Evolutionary conservation across 768 basidiomycete species (phyloP).

Genomic region (Boletales sp.): DNA sequence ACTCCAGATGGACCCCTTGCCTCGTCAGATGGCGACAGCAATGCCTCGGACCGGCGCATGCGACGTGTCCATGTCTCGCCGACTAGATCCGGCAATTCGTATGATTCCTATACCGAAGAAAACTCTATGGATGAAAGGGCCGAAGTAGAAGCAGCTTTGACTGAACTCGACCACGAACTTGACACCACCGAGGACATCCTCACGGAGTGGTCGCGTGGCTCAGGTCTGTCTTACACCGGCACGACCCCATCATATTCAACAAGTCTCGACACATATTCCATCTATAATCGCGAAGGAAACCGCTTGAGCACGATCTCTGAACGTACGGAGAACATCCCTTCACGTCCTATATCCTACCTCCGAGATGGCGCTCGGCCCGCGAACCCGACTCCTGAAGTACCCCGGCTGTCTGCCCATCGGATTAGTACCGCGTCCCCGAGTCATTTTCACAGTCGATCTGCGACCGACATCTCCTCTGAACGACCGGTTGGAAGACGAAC

Average conservation of each 20-base stretch:
- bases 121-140: slow-evolving; percentile 43
- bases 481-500: slow-evolving; percentile 51
- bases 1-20: slow-evolving; percentile 41
- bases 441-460: slow-evolving; percentile 47
- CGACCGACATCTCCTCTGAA: slow-evolving; percentile 53
- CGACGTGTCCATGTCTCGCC: slow-evolving; percentile 57
- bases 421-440: slow-evolving; percentile 37
- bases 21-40: slow-evolving; percentile 46
- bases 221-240: slow-evolving; percentile 32
- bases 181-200: slow-evolving; percentile 63
- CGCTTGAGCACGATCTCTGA: slow-evolving; percentile 76
- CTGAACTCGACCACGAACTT: slow-evolving; percentile 63
- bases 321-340: slow-evolving; percentile 61
- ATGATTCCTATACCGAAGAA: slow-evolving; percentile 60
- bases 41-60: slow-evolving; percentile 45
- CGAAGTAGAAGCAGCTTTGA: slow-evolving; percentile 68
- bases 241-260: slow-evolving; percentile 31
- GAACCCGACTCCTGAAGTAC: slow-evolving; percentile 43
- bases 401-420: slow-evolving; percentile 45
- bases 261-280: slow-evolving; percentile 37
- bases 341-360: slow-evolving; percentile 54
- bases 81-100: slow-evolving; percentile 32
- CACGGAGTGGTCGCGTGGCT: slow-evolving; percentile 59
- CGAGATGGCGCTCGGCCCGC: slow-evolving; percentile 27
- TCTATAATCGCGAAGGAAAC: slow-evolving; percentile 41